A percentile compares a stretch with the other conserved stretches of the same genome.
Evolutionary conservation across 345 rosid species (phyloP).

Genomic region (thale cress (Arabidopsis thaliana)): TAIR10.1 NC_003070.9:28502501-28503000

Average conservation of each 20-base stretch:
- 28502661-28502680: slow-evolving; percentile 61
- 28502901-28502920: slow-evolving; percentile 4
- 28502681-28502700: slow-evolving; percentile 55
- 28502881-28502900: background rate
- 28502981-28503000: slow-evolving; percentile 50
- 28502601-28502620: background rate
- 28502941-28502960: slow-evolving; percentile 41
- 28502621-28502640: slow-evolving; percentile 18
- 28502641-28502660: slow-evolving; percentile 54
- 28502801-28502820: background rate
- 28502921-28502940: slow-evolving; percentile 36
- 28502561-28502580: slow-evolving; percentile 26
- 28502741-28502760: background rate
- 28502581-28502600: slow-evolving; percentile 34
- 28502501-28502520: slow-evolving; percentile 46
- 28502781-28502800: background rate
- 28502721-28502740: background rate
- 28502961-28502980: slow-evolving; percentile 30
- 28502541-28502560: slow-evolving; percentile 16
- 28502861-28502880: background rate
- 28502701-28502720: slow-evolving; percentile 54
- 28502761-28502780: background rate
- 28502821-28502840: background rate
- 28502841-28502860: background rate
- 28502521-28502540: slow-evolving; percentile 31